phyloP scores from a whole-genome alignment of 169 alveolate genomes.

The Theileria sp. region DNA sequence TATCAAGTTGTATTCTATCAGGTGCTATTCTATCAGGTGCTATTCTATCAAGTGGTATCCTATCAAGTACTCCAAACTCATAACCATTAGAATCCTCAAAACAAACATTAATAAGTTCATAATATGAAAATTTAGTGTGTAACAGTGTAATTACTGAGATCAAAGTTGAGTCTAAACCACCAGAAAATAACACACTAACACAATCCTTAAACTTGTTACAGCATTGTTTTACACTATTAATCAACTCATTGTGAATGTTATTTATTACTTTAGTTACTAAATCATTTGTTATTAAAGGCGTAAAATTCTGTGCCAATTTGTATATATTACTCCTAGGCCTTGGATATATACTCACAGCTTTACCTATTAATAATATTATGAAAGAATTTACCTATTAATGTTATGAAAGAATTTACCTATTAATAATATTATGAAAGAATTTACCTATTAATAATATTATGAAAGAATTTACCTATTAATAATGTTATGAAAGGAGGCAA shows the following conservation, averaged over 20 bases:
- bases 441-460: not conserved
- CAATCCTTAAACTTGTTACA: slow-evolving; percentile 28
- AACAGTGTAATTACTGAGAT: slow-evolving; percentile 57
- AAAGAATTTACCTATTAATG: no score
- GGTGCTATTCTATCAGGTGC: slow-evolving; percentile 73
- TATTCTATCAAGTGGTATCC: no score
- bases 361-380: not conserved
- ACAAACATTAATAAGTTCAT: slow-evolving; percentile 67
- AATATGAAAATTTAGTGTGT: slow-evolving; percentile 27
- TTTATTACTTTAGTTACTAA: slow-evolving; percentile 18
- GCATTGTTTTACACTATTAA: slow-evolving; percentile 10
- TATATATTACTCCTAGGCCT: not conserved
- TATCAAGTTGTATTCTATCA: slow-evolving; percentile 70
- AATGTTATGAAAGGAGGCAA: slow-evolving; percentile 37
- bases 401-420: no score
- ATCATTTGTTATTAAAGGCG: not conserved
- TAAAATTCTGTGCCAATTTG: not conserved
- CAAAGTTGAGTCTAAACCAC: slow-evolving; percentile 74
- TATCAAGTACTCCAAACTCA: not conserved
- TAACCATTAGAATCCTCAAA: slow-evolving; percentile 38
- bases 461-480: slow-evolving; percentile 7
- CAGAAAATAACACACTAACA: slow-evolving; percentile 67
- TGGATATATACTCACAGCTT: not conserved
- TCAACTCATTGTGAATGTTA: slow-evolving; percentile 7
- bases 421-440: no score